Evolutionary conservation across 2,329 filamentous ascomycete species (phyloP).

Genomic region (Blumeria hordei): DNA sequence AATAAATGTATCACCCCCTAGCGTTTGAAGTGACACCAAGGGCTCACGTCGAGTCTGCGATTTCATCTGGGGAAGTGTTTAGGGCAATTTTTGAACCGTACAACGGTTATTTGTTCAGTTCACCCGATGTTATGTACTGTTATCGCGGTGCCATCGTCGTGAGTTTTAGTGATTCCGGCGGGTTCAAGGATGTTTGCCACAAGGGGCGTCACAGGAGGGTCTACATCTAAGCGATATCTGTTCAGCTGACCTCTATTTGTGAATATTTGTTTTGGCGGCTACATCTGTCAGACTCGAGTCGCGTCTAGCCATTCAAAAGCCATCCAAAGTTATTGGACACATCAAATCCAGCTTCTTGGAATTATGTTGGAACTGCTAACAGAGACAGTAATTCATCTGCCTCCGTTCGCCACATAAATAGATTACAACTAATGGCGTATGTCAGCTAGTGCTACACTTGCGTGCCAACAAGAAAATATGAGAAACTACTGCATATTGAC

Average conservation of each 20-base stretch:
- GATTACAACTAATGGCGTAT: no score
- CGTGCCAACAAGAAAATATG: no score
- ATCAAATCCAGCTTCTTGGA: no score
- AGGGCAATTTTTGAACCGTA: not conserved
- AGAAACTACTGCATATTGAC: no score
- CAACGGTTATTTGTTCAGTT: not conserved
- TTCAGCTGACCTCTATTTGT: not conserved
- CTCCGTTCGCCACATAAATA: no score
- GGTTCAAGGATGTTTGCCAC: not conserved
- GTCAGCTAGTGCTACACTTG: no score
- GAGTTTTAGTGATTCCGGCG: not conserved
- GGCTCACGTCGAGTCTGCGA: constrained; percentile 10
- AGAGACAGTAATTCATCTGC: no score
- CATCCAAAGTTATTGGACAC: no score
- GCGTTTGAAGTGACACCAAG: constrained; percentile 11
- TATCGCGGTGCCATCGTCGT: not conserved
- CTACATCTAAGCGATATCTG: not conserved
- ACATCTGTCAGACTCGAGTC: no score
- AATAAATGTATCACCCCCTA: constrained; percentile 11
- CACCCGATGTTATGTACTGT: not conserved
- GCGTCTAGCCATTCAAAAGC: no score
- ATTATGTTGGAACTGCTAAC: no score
- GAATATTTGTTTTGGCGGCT: no score
- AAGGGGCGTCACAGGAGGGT: not conserved
- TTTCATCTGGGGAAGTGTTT: constrained; percentile 12